Evolutionary conservation across 1,284 basidiomycete species (phyloP), one percentile per base, ranked within the genome.

Genomic region (Leccinum griseonigrum): DNA sequence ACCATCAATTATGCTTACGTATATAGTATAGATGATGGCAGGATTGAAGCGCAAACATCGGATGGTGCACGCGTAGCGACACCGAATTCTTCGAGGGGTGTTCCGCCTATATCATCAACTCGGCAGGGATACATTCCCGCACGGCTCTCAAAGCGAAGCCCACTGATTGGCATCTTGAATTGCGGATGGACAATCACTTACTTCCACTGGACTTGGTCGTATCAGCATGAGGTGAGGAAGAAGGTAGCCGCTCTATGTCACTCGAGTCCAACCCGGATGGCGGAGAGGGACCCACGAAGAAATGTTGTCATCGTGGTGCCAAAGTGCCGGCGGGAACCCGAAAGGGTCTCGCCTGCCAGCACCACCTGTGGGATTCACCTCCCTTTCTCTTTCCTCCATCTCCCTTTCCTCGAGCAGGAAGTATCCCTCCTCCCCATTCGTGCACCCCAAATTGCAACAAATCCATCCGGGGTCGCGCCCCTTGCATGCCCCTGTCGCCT

Each of bases 161-260:
- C 1, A 86, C 84, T 26, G 96, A 99, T 71, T 99, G 95, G 94
- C 96, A 99, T 74, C 84, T 99, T 54, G 92, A 96, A 74, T 99
- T 99, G 75, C 90, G 86, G 18, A 90, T 98, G 83, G 93, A 94
- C 68, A 94, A 92, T 61, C 86, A 93, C 62, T 78, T 85, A 14
- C 78, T 99, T 28, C 88, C 90, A 0, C 78, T 97, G 63, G 91
- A 95, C 72, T 84, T 97, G 63, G 99, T 97, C 1, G 90, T 99
- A 98, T 74, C 90, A 92, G 65, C 88, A 92, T 70, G 92, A 95
- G 71, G 83, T 85, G 71, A 82, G 90, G 61, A 90, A 89, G 75
- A 87, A 88, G 71, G 76, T 81, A 8, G 83, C 84, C 5, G 76
- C 81, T 26, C 22, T 26, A 26, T 26, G 22, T 26, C 22, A 26